A percentile compares a stretch with the other conserved stretches of the same genome.
Evolutionary conservation across 2,329 filamentous ascomycete species (phyloP).

Genomic region (Cephalotrichum gorgonifer): DNA sequence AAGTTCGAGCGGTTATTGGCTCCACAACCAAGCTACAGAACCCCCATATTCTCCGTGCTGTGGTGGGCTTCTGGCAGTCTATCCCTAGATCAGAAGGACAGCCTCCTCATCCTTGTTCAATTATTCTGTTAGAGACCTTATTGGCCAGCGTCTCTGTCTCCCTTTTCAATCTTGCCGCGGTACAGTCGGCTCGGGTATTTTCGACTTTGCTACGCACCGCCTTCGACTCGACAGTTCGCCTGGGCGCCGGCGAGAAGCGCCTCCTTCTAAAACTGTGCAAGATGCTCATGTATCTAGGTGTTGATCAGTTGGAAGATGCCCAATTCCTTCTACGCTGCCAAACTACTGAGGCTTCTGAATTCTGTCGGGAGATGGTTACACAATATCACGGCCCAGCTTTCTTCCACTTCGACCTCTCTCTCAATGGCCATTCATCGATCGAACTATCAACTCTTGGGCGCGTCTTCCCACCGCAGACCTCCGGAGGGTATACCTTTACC

Average conservation of each 20-base stretch:
- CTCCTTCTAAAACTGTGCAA: constrained; percentile 58
- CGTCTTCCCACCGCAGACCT: constrained; percentile 69
- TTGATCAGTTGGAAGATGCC: constrained; percentile 73
- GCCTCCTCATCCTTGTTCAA: constrained; percentile 40
- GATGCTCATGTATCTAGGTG: constrained; percentile 61
- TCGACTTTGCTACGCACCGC: constrained; percentile 55
- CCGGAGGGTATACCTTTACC: constrained; percentile 80
- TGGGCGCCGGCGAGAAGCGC: constrained; percentile 44
- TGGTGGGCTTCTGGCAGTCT: constrained; percentile 55
- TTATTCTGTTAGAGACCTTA: constrained; percentile 57
- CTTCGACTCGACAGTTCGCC: constrained; percentile 39
- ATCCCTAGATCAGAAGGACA: constrained; percentile 37
- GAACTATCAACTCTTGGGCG: constrained; percentile 81
- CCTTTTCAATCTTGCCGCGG: constrained; percentile 56
- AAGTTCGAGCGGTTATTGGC: constrained; percentile 37
- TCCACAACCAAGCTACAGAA: constrained; percentile 44
- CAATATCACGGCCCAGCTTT: constrained; percentile 69
- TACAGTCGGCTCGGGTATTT: constrained; percentile 64
- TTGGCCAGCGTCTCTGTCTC: constrained; percentile 48
- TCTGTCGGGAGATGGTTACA: constrained; percentile 63
- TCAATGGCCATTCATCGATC: constrained; percentile 80
- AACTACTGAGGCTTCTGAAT: constrained; percentile 49
- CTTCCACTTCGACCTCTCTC: constrained; percentile 87
- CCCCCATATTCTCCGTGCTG: constrained; percentile 50
- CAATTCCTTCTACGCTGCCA: constrained; percentile 55